Base-by-base conservation (phyloP, 2,329 filamentous ascomycete genomes). In the Aureobasidium leucospermi region DNA sequence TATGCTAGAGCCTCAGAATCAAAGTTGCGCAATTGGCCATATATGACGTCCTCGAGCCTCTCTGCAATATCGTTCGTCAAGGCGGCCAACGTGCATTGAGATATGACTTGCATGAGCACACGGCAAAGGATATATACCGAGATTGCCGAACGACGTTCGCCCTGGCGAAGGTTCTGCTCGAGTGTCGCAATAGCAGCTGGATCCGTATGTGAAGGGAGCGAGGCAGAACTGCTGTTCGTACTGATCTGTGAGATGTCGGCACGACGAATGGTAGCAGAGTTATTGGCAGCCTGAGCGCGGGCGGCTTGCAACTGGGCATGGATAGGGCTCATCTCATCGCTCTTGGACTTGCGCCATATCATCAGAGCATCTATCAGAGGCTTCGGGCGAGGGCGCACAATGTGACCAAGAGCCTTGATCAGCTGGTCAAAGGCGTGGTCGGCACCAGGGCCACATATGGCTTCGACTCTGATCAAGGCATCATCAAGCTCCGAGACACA, bases 291-390 rank as follows among this genome's bases (percentile, higher is more conserved):
- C 9, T 45, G 41, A 6, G 59, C 51, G 11, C 46, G 55, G 4
- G 41, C 48, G 34, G 42, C 41, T 28, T 62, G 57, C 31, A 71
- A 59, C 60, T 72, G 70, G 29, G 62, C 66, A 56, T 66, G 68
- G 28, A 71, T 67, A 28, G 63, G 68, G 46, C 73, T 72, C 31
- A 92, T 91, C 23, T 88, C 85, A 73, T 97, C 93, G 64, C 91
- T 96, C 76, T 97, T 97, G 64, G 85, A 89, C 74, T 96, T 97
- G 59, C 94, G 86, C 94, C 94, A 99, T 34, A 96, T 82, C 90
- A 99, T 99, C 72, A 99, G 91, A 19, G 90, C 92, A 73, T 99
- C 94, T 68, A 99, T 96, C 55, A 99, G 76, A 5, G 91, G 89
- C 71, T 96, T 97, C 5, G 95, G 95, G 70, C 95, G 96, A 65